phyloP scores from a whole-genome alignment of 2,329 filamentous ascomycete species.

The Myriosclerotinia curreyana region DNA sequence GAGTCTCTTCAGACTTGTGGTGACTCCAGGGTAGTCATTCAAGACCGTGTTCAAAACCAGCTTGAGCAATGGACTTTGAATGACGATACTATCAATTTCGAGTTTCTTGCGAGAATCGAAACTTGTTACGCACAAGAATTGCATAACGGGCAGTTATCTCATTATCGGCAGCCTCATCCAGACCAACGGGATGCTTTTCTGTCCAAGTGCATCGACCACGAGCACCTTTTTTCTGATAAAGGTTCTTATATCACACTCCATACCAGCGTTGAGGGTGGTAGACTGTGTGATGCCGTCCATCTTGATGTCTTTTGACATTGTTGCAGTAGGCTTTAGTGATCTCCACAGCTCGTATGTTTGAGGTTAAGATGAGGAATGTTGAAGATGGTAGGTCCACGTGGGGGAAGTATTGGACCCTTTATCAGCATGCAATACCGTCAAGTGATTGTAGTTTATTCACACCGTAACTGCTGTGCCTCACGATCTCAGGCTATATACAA shows the following conservation, averaged over 20 bases:
- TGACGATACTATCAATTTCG: slow-evolving; percentile 52
- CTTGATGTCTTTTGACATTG: not conserved
- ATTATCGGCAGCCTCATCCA: slow-evolving; percentile 54
- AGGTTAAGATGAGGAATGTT: not conserved
- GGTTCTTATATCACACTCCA: slow-evolving; percentile 45
- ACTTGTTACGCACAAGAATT: slow-evolving; percentile 56
- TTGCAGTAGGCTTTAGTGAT: not conserved
- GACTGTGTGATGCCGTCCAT: not conserved
- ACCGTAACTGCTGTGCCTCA: too few species aligned
- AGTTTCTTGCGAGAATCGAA: slow-evolving; percentile 56
- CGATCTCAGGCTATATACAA: not conserved
- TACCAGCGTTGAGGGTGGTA: slow-evolving; percentile 28
- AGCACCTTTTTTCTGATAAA: slow-evolving; percentile 48
- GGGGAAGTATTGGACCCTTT: not conserved
- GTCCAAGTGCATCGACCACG: slow-evolving; percentile 54
- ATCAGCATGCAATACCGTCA: not conserved
- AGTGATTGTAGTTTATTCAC: not conserved
- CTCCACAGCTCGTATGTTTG: not conserved
- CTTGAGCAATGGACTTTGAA: slow-evolving; percentile 62
- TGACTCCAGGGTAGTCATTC: slow-evolving; percentile 43
- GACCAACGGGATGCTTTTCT: slow-evolving; percentile 52
- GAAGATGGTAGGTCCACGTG: not conserved
- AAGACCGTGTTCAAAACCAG: slow-evolving; percentile 47
- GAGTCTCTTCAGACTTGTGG: slow-evolving; percentile 56
- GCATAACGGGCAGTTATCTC: slow-evolving; percentile 44